Evolutionary conservation across 1,284 basidiomycete genomes (phyloP).

Genomic region (Porogramme epimiltina): DNA sequence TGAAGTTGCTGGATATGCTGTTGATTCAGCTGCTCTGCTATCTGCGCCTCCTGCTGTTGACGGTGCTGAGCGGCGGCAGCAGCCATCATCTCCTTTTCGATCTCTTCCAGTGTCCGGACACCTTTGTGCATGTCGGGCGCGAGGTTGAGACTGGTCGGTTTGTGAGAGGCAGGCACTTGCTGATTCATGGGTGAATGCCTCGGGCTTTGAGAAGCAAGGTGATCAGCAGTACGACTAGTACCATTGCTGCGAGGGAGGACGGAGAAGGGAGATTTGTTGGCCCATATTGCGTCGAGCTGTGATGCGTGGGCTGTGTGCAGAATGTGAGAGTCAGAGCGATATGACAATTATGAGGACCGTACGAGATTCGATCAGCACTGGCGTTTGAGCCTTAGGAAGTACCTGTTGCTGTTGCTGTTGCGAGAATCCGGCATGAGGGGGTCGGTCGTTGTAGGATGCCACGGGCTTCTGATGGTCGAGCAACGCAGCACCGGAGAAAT

Average conservation of each 20-base stretch:
- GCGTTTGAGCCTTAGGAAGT: conserved; percentile 22
- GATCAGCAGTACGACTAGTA: conserved; percentile 38
- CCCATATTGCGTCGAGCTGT: conserved; percentile 74
- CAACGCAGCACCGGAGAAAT: conserved; percentile 67
- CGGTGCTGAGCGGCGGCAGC: conserved; percentile 46
- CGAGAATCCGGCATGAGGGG: conserved; percentile 5
- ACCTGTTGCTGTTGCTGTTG: conserved; percentile 18
- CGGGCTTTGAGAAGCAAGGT: conserved; percentile 26
- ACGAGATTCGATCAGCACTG: conserved; percentile 30
- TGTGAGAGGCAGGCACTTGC: conserved; percentile 9
- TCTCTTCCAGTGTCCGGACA: conserved; percentile 85
- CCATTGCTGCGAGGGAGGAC: conserved; percentile 61
- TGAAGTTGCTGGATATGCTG: conserved; percentile 42
- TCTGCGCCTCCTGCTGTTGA: conserved; percentile 29
- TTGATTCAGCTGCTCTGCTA: conserved; percentile 17
- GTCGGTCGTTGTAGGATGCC: conserved; percentile 13
- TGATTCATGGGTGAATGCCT: conserved; percentile 24
- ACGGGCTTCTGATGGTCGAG: conserved; percentile 31
- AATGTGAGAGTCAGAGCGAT: conserved; percentile 35
- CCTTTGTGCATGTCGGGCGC: conserved; percentile 35
- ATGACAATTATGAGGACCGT: conserved; percentile 29
- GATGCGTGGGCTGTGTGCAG: conserved; percentile 36
- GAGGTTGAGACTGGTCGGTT: conserved; percentile 24
- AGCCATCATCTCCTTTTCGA: conserved; percentile 90
- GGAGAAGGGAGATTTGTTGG: conserved; percentile 76